phyloP scores from a whole-genome alignment of 2,329 filamentous ascomycete genomes.

The Paraconiothyrium sp. region DNA sequence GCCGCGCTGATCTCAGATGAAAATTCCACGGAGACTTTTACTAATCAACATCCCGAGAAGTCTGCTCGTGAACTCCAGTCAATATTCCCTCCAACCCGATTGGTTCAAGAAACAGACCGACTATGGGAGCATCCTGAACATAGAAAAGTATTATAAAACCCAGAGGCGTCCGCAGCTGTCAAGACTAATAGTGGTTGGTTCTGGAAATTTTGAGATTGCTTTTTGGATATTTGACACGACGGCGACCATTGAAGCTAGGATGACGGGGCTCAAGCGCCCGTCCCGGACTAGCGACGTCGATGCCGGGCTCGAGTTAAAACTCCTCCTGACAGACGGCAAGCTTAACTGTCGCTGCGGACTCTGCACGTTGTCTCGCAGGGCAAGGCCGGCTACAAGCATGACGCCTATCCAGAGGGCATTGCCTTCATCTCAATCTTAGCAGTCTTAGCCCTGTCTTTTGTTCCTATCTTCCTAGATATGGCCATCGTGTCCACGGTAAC shows the following conservation, averaged over 20 bases:
- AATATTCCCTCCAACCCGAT: conserved; percentile 8
- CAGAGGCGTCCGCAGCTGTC: conserved; percentile 4
- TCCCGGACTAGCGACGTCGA: conserved; percentile 10
- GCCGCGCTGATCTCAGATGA: conserved; percentile 8
- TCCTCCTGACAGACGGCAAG: conserved; percentile 7
- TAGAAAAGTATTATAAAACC: conserved; percentile 8
- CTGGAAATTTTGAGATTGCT: not conserved
- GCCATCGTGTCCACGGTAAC: conserved; percentile 28
- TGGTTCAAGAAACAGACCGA: conserved; percentile 2
- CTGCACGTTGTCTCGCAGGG: conserved; percentile 9
- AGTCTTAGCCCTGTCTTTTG: conserved; percentile 12
- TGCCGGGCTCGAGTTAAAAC: conserved; percentile 9
- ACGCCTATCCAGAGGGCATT: conserved; percentile 14
- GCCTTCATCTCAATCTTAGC: conserved; percentile 11
- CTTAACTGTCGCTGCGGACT: conserved; percentile 11
- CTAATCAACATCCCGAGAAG: conserved; percentile 6
- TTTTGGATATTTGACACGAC: conserved; percentile 11
- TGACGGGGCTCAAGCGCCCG: conserved; percentile 10
- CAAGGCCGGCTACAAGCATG: conserved; percentile 12
- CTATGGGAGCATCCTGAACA: conserved; percentile 9
- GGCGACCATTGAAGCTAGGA: conserved; percentile 4
- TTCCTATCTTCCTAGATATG: conserved; percentile 19
- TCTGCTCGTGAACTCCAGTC: conserved; percentile 8
- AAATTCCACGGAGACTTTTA: conserved; percentile 8
- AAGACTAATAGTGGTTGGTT: not conserved